A percentile compares a stretch with the other conserved stretches of the same genome.
Evolutionary conservation across 163 green algal genomes (phyloP).

Genomic region (Coccomyxa subellipsoidea): DNA sequence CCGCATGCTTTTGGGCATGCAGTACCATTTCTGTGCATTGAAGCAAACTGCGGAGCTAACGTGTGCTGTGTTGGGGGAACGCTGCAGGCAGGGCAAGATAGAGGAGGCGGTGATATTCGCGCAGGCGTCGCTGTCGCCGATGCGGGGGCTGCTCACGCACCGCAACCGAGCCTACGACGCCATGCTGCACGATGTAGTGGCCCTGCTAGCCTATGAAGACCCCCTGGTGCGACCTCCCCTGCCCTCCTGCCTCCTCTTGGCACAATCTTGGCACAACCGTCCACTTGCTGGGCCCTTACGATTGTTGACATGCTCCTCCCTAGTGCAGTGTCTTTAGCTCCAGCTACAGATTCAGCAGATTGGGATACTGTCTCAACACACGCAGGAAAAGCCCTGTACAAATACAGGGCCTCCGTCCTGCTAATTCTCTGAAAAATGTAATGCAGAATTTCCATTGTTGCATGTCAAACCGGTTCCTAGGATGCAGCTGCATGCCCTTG

Average conservation of each 20-base stretch:
- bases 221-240: slow-evolving; percentile 21
- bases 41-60: not conserved
- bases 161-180: slow-evolving; percentile 27
- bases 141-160: slow-evolving; percentile 26
- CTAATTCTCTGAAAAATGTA: no score
- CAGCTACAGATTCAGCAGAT: no score
- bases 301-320: no score
- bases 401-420: not conserved
- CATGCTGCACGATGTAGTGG: slow-evolving; percentile 41
- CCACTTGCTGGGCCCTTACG: not conserved
- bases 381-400: not conserved
- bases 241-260: no score
- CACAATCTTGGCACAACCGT: not conserved
- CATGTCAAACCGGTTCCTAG: no score
- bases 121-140: slow-evolving; percentile 21
- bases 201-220: slow-evolving; percentile 43
- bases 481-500: no score
- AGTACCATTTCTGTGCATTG: no score
- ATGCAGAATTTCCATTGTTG: no score
- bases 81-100: slow-evolving; percentile 29
- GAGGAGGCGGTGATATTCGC: slow-evolving; percentile 34
- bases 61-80: not conserved
- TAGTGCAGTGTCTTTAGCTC: no score
- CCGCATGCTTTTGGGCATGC: no score
- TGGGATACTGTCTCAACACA: not conserved